Evolutionary conservation across 768 basidiomycete species (phyloP), one percentile per base, ranked within the genome.

Genomic region (Clitopilus hobsonii): DNA sequence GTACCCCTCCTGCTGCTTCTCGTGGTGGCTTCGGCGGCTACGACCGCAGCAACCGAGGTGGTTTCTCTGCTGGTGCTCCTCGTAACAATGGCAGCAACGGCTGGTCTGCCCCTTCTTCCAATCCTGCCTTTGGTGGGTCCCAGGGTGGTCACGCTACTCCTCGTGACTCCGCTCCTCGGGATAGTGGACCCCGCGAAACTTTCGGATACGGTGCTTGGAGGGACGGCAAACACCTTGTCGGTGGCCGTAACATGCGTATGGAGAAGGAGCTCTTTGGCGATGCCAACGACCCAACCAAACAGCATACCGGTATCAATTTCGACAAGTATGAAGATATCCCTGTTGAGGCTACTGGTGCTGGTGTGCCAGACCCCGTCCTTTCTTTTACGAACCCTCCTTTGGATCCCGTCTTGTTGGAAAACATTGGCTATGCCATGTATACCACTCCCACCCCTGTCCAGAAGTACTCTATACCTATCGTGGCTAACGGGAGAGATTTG

Each of bases 281-380:
- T 59, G 79, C 81, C 36, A 76, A 82, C 47, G 96, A 98, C 69
- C 83, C 88, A 22, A 85, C 84, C 56, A 91, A 91, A 67, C 89
- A 97, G 70, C 87, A 93, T 68, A 96, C 95, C 41, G 97, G 97
- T 59, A 98, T 99, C 76, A 99, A 99, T 77, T 99, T 99, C 67
- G 97, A 99, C 77, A 97, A 97, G 74, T 99, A 98, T 65, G 97
- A 97, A 72, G 96, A 98, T 69, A 99, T 99, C 67, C 97, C 97
- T 59, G 95, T 99, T 62, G 97, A 98, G 74, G 96, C 95, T 29
- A 98, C 96, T 49, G 97, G 97, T 62, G 86, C 87, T 57, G 91
- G 89, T 63, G 96, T 98, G n/a, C 97, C 97, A 58, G 96, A 98
- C 38, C 94, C 97, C 45, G 84, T 98, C 65, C 82, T 71, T 59